phyloP scores from a whole-genome alignment of 163 green algal species.

The Scenedesmus sp. region DNA sequence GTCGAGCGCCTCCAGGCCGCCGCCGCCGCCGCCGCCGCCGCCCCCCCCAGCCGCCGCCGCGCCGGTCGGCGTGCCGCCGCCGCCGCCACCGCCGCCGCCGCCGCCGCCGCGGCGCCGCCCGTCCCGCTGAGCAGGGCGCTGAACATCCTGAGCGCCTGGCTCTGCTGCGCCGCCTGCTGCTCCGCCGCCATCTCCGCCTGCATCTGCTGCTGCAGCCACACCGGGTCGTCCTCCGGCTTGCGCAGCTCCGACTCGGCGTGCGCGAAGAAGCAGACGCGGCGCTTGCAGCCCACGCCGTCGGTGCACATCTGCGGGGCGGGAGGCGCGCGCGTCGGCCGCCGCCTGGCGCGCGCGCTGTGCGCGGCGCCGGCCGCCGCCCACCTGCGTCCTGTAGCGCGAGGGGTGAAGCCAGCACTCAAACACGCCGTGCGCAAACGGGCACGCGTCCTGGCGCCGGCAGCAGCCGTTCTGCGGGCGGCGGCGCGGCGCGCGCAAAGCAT shows the following conservation, averaged over 20 bases:
- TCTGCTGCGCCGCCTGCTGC: conserved; percentile 48
- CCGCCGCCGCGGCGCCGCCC: neutral
- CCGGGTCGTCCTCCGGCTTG: conserved; percentile 64
- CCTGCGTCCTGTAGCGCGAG: conserved; percentile 81
- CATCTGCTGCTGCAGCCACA: conserved; percentile 68
- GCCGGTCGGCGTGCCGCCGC: too few relatives aligned
- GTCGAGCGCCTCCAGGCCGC: conserved; percentile 26
- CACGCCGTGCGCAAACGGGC: conserved; percentile 86
- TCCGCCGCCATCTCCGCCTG: conserved; percentile 64
- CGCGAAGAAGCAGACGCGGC: conserved; percentile 94
- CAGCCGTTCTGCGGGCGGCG: conserved; percentile 61
- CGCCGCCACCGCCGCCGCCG: neutral
- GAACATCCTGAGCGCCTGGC: conserved; percentile 53
- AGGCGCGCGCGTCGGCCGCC: neutral
- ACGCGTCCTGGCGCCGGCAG: conserved; percentile 75
- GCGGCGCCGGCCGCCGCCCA: conserved; percentile 29
- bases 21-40: neutral
- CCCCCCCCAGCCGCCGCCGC: too few relatives aligned
- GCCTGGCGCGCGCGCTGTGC: too few relatives aligned
- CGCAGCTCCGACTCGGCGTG: conserved; percentile 79
- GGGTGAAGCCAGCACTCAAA: conserved; percentile 95
- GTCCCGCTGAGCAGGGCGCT: conserved; percentile 36
- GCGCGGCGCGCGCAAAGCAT: neutral
- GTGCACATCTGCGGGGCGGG: conserved; percentile 82
- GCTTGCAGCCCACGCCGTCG: conserved; percentile 77